Percentiles rank a stretch among this genome's conserved stretches.
phyloP scores from a whole-genome alignment of 345 rosid species.

The Syzygium aromaticum region DNA sequence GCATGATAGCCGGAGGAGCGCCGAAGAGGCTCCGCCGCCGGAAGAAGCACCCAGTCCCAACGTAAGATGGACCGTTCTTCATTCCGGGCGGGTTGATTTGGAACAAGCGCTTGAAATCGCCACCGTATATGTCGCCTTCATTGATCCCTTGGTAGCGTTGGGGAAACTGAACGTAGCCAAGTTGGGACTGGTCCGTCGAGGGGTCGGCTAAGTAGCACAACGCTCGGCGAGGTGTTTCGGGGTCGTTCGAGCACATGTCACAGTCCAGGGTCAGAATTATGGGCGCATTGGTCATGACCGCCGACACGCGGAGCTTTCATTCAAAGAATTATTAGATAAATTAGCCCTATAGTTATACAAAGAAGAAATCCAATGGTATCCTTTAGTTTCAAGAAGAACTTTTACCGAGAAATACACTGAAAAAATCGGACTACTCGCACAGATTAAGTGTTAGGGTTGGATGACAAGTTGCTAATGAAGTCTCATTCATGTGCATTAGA shows the following conservation, averaged over 20 bases:
- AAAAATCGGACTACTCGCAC: neutral
- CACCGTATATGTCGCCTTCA: conserved; percentile 46
- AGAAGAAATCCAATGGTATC: neutral
- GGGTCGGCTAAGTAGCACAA: conserved; percentile 51
- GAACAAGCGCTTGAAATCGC: conserved; percentile 27
- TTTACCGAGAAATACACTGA: neutral
- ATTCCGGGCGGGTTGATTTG: conserved; percentile 32
- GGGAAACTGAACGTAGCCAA: conserved; percentile 61
- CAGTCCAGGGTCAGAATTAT: conserved; percentile 66
- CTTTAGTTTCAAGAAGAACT: neutral
- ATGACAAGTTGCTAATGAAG: neutral
- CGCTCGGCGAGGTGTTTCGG: conserved; percentile 31
- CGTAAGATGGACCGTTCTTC: conserved; percentile 32
- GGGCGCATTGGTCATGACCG: conserved; percentile 56
- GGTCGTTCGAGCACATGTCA: conserved; percentile 76
- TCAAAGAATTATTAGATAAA: neutral
- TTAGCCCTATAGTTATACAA: neutral
- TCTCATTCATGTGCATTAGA: neutral
- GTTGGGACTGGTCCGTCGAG: neutral
- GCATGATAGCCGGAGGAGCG: conserved; percentile 8
- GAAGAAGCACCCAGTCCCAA: conserved; percentile 68
- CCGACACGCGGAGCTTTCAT: conserved; percentile 66
- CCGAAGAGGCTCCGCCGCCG: conserved; percentile 51
- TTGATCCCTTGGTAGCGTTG: conserved; percentile 45
- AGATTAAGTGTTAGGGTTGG: neutral